phyloP scores from a whole-genome alignment of 331 rosid species.

The Pyrus hybrid region DNA sequence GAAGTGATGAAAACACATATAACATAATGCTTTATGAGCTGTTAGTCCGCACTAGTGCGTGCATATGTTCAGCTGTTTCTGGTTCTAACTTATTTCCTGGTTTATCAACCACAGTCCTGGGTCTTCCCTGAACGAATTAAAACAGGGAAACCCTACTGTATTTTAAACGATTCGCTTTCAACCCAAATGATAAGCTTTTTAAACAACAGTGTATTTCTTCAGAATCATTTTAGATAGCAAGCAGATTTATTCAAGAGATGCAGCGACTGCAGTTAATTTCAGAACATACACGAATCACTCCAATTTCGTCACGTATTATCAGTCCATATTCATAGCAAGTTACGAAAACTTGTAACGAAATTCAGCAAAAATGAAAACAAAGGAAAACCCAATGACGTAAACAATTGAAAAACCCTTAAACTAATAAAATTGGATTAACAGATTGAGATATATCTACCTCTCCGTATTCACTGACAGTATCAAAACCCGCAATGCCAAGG shows the following conservation, averaged over 20 bases:
- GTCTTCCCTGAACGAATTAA: not conserved
- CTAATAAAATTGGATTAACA: not conserved
- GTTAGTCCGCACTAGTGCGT: not conserved
- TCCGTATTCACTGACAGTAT: slow-evolving; percentile 66
- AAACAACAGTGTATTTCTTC: not conserved
- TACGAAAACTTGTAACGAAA: not conserved
- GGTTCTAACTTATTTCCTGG: not conserved
- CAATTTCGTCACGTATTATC: not conserved
- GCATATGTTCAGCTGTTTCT: not conserved
- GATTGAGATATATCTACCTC: slow-evolving; percentile 34
- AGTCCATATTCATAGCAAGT: not conserved
- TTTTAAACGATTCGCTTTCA: not conserved
- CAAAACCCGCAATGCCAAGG: slow-evolving; percentile 91
- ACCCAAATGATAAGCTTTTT: not conserved
- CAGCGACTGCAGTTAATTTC: not conserved
- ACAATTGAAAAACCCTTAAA: not conserved
- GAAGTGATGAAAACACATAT: not conserved
- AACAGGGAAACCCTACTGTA: not conserved
- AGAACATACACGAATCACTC: not conserved
- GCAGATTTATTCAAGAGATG: not conserved
- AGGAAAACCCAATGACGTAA: not conserved
- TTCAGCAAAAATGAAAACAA: not conserved
- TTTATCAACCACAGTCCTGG: not conserved
- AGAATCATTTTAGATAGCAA: not conserved
- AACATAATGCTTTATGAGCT: not conserved